A percentile compares a stretch with the other conserved stretches of the same genome.
Conservation (phyloP, 257 asterid species). For the Forsythia suspensa region DNA sequence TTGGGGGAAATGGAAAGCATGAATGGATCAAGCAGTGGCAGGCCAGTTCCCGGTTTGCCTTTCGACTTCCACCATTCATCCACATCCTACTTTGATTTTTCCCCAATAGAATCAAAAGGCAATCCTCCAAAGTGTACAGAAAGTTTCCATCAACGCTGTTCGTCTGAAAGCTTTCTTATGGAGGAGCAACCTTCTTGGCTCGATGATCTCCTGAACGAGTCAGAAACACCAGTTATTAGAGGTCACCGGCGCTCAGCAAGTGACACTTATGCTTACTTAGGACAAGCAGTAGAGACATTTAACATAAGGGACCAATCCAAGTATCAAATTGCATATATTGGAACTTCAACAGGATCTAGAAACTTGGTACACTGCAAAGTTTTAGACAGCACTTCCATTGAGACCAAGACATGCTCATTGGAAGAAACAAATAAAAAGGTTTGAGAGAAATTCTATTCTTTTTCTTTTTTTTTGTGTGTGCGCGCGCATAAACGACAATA, state of each 20-base stretch:
- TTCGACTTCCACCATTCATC: slow-evolving; percentile 25
- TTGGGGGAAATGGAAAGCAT: slow-evolving; percentile 31
- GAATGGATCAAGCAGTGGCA: slow-evolving; percentile 19
- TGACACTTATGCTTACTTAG: slow-evolving; percentile 59
- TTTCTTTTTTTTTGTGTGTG: not conserved
- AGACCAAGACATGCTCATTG: slow-evolving; percentile 21
- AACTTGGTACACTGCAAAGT: slow-evolving; percentile 20
- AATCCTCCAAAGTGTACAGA: slow-evolving; percentile 18
- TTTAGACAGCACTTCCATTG: slow-evolving; percentile 21
- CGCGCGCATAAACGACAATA: not conserved
- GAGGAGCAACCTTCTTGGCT: slow-evolving; percentile 88
- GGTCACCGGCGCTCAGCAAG: slow-evolving; percentile 74
- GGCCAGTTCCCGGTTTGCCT: slow-evolving; percentile 26
- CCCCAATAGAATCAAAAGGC: slow-evolving; percentile 26
- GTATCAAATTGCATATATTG: slow-evolving; percentile 17
- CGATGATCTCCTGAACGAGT: slow-evolving; percentile 72
- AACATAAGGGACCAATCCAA: slow-evolving; percentile 30
- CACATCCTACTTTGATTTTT: slow-evolving; percentile 20
- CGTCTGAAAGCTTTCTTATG: slow-evolving; percentile 54
- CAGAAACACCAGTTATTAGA: slow-evolving; percentile 34
- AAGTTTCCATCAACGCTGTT: slow-evolving; percentile 50
- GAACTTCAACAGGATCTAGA: slow-evolving; percentile 20
- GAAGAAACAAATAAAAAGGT: slow-evolving; percentile 43
- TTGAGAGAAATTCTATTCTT: not conserved
- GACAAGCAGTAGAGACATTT: slow-evolving; percentile 31